Percentiles rank a stretch among this genome's conserved stretches.
Evolutionary conservation across 192 early-diverging fungal genomes (phyloP).

Genomic region (Phycomyces blakesleeanus): DNA sequence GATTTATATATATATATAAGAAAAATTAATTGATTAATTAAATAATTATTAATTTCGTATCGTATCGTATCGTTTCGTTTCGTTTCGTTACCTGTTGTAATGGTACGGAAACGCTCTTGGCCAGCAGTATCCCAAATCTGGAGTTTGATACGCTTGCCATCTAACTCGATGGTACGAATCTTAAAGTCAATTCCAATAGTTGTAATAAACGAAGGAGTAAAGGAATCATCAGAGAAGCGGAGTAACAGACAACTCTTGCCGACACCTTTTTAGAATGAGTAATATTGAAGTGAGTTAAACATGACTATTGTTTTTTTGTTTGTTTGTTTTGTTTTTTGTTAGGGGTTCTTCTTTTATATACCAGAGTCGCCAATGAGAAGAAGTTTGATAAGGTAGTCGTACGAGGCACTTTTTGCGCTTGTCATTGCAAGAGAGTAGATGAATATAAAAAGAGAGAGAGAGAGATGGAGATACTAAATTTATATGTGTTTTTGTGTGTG

Average conservation of each 20-base stretch:
- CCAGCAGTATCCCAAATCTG: constrained; percentile 99
- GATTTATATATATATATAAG: too few species aligned
- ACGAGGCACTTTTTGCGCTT: constrained; percentile 81
- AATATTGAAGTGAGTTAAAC: too few species aligned
- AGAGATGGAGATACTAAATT: too few species aligned
- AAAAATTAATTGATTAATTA: too few species aligned
- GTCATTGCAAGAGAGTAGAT: constrained; percentile 6
- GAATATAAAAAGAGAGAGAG: not conserved
- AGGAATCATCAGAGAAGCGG: constrained; percentile 98
- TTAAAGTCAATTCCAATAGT: constrained; percentile 99
- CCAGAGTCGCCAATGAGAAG: constrained; percentile 97
- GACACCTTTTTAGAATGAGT: constrained; percentile 60
- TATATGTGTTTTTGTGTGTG: too few species aligned
- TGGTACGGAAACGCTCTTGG: constrained; percentile 98
- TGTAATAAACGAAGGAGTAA: constrained; percentile 98
- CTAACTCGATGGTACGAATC: constrained; percentile 97
- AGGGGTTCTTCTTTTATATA: constrained; percentile 39
- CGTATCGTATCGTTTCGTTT: not conserved
- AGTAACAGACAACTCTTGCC: constrained; percentile 96
- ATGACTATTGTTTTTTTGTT: too few species aligned
- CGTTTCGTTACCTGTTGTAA: constrained; percentile 77
- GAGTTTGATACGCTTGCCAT: constrained; percentile 98
- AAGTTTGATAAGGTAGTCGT: constrained; percentile 99
- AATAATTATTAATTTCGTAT: too few species aligned
- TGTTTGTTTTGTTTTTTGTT: too few species aligned